phyloP scores from a whole-genome alignment of 345 rosid genomes.

The Pistacia integerrima region DNA sequence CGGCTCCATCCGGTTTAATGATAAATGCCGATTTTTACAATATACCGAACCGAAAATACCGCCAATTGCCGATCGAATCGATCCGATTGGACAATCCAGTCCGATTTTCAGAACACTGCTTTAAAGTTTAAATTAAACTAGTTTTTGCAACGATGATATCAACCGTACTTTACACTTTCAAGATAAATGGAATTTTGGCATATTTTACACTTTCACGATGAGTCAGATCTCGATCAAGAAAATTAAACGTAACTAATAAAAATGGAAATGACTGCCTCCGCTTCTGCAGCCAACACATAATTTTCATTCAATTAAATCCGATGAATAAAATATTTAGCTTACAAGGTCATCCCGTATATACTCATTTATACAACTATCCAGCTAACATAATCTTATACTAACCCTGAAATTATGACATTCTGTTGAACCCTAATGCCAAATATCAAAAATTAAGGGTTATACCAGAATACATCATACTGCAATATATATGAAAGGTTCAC shows the following conservation, averaged over 20 bases:
- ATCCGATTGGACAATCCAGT: fast-evolving
- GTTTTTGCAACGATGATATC: too few relatives aligned
- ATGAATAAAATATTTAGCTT: not conserved
- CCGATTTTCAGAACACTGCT: too few relatives aligned
- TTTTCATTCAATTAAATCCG: not conserved
- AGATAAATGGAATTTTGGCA: too few relatives aligned
- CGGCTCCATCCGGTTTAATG: too few relatives aligned
- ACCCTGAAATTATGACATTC: not conserved
- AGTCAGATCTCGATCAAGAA: too few relatives aligned
- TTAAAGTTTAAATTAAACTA: too few relatives aligned
- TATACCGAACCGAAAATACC: too few relatives aligned
- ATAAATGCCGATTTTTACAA: too few relatives aligned
- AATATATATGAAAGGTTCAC: too few relatives aligned
- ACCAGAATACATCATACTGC: not conserved
- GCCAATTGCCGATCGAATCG: too few relatives aligned
- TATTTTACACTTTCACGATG: too few relatives aligned
- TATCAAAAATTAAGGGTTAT: not conserved
- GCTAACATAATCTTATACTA: not conserved
- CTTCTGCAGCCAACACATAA: not conserved
- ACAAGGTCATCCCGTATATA: not conserved
- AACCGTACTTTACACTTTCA: too few relatives aligned
- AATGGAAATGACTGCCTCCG: not conserved
- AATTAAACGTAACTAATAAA: not conserved
- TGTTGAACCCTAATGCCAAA: conserved; percentile 6
- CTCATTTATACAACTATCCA: conserved; percentile 12